Evolutionary conservation across 352 stramenopile species (phyloP).

Genomic region (Globisporangium rhizosaccharum): DNA sequence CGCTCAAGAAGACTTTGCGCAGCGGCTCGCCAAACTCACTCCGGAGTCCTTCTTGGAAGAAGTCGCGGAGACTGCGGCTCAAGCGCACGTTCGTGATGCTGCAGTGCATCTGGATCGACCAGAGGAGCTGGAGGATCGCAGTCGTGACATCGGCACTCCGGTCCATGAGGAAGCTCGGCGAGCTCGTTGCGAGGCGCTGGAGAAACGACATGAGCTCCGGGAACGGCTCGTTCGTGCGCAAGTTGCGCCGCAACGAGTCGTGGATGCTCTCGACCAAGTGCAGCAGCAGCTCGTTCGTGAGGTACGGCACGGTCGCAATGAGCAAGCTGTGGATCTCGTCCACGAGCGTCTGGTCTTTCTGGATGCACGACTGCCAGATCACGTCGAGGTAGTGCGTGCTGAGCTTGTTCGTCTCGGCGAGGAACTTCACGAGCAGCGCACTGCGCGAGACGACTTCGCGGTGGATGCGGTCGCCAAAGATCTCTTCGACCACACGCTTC

Average conservation of each 20-base stretch:
- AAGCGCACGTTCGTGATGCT: conserved; percentile 51
- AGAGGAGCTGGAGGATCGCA: conserved; percentile 67
- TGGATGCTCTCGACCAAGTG: conserved; percentile 71
- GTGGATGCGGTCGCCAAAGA: conserved; percentile 88
- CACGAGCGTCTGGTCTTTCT: conserved; percentile 81
- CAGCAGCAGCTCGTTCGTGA: conserved; percentile 65
- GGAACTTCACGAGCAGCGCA: conserved; percentile 76
- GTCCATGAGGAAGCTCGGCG: conserved; percentile 69
- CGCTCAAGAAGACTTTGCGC: conserved; percentile 60
- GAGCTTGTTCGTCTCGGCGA: conserved; percentile 76
- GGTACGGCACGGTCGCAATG: conserved; percentile 67
- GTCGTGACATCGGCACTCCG: conserved; percentile 54
- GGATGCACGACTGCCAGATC: conserved; percentile 76
- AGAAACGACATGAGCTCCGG: conserved; percentile 73
- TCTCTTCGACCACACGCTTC: conserved; percentile 77
- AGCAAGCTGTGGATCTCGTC: conserved; percentile 82
- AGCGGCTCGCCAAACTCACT: conserved; percentile 65
- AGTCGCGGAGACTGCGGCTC: conserved; percentile 63
- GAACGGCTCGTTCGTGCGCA: conserved; percentile 52
- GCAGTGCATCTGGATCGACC: conserved; percentile 80
- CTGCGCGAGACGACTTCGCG: conserved; percentile 83
- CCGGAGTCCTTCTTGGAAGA: conserved; percentile 76
- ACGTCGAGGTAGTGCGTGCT: conserved; percentile 56
- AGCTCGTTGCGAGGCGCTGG: conserved; percentile 65
- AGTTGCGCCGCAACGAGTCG: conserved; percentile 38